Base-by-base conservation (phyloP, 176 grass and related monocot genomes). In the Oryza coarctata region DNA sequence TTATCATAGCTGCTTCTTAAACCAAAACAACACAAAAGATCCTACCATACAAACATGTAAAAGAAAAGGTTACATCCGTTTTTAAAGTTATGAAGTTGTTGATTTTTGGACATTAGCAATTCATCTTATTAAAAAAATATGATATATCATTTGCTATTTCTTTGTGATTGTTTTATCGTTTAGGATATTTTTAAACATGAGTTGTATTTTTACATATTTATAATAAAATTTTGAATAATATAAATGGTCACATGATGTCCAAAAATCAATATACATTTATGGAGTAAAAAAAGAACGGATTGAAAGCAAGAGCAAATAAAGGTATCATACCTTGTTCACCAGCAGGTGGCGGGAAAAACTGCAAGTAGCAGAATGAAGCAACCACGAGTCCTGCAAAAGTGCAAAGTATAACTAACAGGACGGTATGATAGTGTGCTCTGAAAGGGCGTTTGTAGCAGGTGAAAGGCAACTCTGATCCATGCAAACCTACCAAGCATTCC, bases 311-410 rank as follows among this genome's bases (percentile, higher is more conserved):
- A 9, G 7, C 52, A n/a, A 60, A 25, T 60, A 25, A 60, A 60
- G 55, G 3, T 10, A 20, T 63, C 15, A 28, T 83, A 88, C 86
- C 86, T 66, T 61, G 44, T 68, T 84, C 58, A 60, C 75, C 81
- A 47, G 61, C 73, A 1, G 86, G 81, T 12, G 43, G 30, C 9
- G 86, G 81, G 76, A 88, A 88, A 2, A 84, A 84, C 81, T 84
- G 81, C 28, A 88, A 45, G 68, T 88, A 88, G 75, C 86, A 88
- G 17, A 84, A 80, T 0, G 86, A 79, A 65, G 86, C 68, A 45
- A 88, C 81, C 10, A 84, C 86, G 61, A 79, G 31, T 0, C 81
- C 86, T 84, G 81, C 44, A 47, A 7, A 70, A 36, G 32, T 33
- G 3, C 40, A n/a, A n/a, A n/a, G n/a, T 70, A 20, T 38, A n/a